phyloP scores from a whole-genome alignment of 2,329 filamentous ascomycete genomes.

The Dothideomycetidae sp. region DNA sequence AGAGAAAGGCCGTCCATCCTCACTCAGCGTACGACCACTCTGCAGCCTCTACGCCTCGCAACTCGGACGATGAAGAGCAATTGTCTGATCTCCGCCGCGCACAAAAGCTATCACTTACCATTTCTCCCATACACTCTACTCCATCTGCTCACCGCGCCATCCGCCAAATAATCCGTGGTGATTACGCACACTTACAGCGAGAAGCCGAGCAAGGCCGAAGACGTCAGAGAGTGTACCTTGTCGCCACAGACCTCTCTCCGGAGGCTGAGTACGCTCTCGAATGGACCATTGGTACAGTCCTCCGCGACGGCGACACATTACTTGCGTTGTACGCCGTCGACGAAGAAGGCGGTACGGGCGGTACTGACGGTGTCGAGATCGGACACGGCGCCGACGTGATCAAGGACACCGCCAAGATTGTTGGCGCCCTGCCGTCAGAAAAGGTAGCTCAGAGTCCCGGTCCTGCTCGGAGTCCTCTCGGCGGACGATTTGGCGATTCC shows the following conservation, averaged over 20 bases:
- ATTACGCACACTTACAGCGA: conserved; percentile 61
- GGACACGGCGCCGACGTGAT: conserved; percentile 62
- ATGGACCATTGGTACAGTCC: conserved; percentile 91
- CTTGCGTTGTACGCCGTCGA: conserved; percentile 89
- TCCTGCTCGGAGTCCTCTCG: conserved; percentile 8
- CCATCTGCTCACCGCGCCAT: conserved; percentile 68
- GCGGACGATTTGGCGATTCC: background rate
- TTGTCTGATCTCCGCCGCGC: conserved; percentile 74
- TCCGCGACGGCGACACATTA: conserved; percentile 86
- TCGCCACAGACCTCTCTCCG: conserved; percentile 88
- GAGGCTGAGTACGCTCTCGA: conserved; percentile 91
- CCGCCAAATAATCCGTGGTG: conserved; percentile 78
- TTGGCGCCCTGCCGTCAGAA: conserved; percentile 45
- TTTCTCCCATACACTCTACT: conserved; percentile 65
- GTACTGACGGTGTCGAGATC: conserved; percentile 38
- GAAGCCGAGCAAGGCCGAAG: conserved; percentile 67
- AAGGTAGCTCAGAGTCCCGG: conserved; percentile 16
- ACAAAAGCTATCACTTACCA: conserved; percentile 66
- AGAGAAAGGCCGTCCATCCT: conserved; percentile 48
- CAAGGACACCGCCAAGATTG: conserved; percentile 58
- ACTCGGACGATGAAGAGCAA: conserved; percentile 77
- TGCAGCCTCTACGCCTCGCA: conserved; percentile 46
- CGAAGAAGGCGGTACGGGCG: conserved; percentile 52
- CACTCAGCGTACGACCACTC: conserved; percentile 69
- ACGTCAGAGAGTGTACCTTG: conserved; percentile 75